Evolutionary conservation across 148 eudicot species (phyloP), one percentile per base, ranked within the genome.

Genomic region (Chenopodium berlandieri): DNA sequence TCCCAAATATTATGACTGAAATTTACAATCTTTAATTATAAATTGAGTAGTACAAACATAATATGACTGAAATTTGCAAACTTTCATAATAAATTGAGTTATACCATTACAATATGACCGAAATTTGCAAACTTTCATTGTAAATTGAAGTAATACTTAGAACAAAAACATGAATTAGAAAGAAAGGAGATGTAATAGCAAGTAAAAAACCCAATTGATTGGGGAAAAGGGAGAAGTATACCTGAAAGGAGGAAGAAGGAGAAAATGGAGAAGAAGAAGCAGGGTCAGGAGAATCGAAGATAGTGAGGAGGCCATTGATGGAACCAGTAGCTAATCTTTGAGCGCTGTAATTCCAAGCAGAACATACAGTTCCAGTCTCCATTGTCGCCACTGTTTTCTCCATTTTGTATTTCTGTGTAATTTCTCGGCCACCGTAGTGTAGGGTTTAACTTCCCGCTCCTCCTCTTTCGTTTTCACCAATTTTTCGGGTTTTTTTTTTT

Each of bases 341-440:
- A 27, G 88, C 88, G 30, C 88, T 83, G 87, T 91, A 94, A 78
- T 94, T 94, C 98, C 97, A 94, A 9, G 98, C 86, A 10, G 97
- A 83, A 82, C 93, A 89, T 13, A 79, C 80, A 30, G 97, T 87
- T 73, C 93, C 97, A 85, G 81, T 89, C 54, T 87, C 91, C 37
- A 94, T 85, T 14, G 90, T 87, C 77, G 88, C 86, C 73, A 94
- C 83, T 0, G 82, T 48, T 75, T 90, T 91, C 82, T 89, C 92
- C 97, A 92, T 94, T 60, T 75, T 82, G 60, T 30, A 47, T 78
- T 69, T 82, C 60, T 40, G 58, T 81, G 56, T 65, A 34, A 68
- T 66, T 76, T 70, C 73, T 70, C 2, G 72, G 4, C 31, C 44
- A 14, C 44, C n/a, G 40, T 4, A 16, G 20, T 40, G 40, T 56